Percentiles rank a stretch among this genome's conserved stretches.
These are phyloP conservation scores for Lasiodiplodia gonubiensis DNA, from an alignment of 2,329 filamentous ascomycete species.

Conservation along the genomic window DNA sequence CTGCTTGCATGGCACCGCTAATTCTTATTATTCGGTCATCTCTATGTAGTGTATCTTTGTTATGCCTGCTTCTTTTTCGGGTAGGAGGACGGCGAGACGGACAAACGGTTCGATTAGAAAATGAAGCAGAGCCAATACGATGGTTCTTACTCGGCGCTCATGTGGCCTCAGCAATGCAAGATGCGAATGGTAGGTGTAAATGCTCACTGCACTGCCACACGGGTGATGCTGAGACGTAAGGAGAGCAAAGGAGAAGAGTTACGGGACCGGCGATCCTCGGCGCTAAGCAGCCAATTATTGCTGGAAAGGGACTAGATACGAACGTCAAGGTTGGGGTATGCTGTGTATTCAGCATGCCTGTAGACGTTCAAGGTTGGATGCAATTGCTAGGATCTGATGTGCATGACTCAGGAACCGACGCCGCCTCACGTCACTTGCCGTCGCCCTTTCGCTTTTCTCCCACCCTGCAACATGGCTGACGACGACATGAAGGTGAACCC, in stretches of 20 bases:
- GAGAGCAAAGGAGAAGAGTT: background rate
- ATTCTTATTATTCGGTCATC: background rate
- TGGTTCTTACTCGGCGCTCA: background rate
- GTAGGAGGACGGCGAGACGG: background rate
- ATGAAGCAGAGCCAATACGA: slow-evolving; percentile 1
- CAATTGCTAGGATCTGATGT: slow-evolving; percentile 8
- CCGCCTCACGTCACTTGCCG: slow-evolving; percentile 13
- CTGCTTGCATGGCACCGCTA: background rate
- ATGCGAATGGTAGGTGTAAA: no score
- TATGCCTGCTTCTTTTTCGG: background rate
- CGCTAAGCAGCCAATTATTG: slow-evolving; percentile 8
- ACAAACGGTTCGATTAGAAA: background rate
- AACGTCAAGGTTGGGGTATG: slow-evolving; percentile 16
- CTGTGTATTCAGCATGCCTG: slow-evolving; percentile 3
- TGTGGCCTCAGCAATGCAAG: background rate
- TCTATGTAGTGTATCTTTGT: slow-evolving; percentile 13
- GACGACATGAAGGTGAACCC: slow-evolving; percentile 50
- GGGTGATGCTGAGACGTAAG: no score
- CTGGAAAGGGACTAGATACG: slow-evolving; percentile 13
- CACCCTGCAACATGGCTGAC: slow-evolving; percentile 38
- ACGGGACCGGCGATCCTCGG: background rate
- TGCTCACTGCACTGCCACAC: no score
- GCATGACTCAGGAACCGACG: slow-evolving; percentile 14
- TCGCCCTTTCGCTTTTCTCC: background rate
- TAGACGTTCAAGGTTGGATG: slow-evolving; percentile 22